These are phyloP conservation scores for Fistulinella cinereoalba DNA, from an alignment of 1,284 basidiomycete species.

Conservation along the genomic window DNA sequence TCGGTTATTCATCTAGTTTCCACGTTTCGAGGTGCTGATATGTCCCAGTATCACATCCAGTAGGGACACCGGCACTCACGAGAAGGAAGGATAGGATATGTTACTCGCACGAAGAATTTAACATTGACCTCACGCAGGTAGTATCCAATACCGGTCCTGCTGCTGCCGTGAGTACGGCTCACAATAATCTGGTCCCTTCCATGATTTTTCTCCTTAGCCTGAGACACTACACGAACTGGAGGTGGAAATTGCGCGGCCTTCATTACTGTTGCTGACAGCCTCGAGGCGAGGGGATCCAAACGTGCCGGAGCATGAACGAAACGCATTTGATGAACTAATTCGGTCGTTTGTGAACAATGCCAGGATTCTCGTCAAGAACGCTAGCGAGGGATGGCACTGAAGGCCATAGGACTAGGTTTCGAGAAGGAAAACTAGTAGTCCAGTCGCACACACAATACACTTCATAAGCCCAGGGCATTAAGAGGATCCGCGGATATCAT, in stretches of 20 bases:
- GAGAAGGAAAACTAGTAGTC: background rate
- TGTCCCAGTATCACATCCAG: slow-evolving; percentile 52
- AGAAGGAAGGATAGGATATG: slow-evolving; percentile 89
- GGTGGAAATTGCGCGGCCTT: slow-evolving; percentile 63
- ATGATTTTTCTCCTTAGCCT: slow-evolving; percentile 37
- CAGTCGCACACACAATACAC: slow-evolving; percentile 5
- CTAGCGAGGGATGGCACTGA: slow-evolving; percentile 42
- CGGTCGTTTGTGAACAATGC: slow-evolving; percentile 82
- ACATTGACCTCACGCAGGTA: slow-evolving; percentile 93
- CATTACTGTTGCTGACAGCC: slow-evolving; percentile 57
- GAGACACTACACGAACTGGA: slow-evolving; percentile 72
- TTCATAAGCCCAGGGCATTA: slow-evolving; percentile 15
- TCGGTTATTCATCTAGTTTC: slow-evolving; percentile 35
- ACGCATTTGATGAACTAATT: slow-evolving; percentile 75
- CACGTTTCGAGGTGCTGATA: slow-evolving; percentile 4
- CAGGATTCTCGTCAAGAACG: slow-evolving; percentile 69
- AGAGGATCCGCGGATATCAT: too few species aligned
- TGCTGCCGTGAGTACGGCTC: slow-evolving; percentile 43
- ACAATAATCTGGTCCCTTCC: slow-evolving; percentile 2
- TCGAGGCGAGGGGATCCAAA: slow-evolving; percentile 56
- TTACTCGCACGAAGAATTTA: slow-evolving; percentile 90
- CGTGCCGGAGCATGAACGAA: slow-evolving; percentile 58
- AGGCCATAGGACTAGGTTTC: background rate
- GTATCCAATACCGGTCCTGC: slow-evolving; percentile 46
- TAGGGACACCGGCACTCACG: slow-evolving; percentile 54